These are phyloP conservation scores for Leucocoprinus birnbaumii DNA, from an alignment of 768 basidiomycete genomes.

Conservation along the genomic window DNA sequence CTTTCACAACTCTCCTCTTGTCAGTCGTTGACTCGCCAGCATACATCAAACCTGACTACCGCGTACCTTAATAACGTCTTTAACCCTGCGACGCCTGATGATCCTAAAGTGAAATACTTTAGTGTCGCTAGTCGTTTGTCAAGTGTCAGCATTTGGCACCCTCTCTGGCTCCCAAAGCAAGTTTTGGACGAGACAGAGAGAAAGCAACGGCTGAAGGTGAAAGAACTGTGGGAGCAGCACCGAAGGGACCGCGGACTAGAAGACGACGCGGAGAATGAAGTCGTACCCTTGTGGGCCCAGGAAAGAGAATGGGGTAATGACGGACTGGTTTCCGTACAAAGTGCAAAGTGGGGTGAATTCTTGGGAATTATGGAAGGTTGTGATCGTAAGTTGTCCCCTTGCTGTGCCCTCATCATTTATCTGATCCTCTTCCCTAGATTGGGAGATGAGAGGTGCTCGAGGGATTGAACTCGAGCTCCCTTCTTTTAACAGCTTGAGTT, in stretches of 20 bases:
- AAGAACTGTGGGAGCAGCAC: constrained; percentile 30
- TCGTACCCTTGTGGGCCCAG: constrained; percentile 42
- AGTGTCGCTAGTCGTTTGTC: constrained; percentile 81
- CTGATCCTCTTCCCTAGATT: constrained; percentile 42
- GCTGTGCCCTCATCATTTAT: background rate
- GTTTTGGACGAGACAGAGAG: constrained; percentile 86
- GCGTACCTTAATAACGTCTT: constrained; percentile 75
- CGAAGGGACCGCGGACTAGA: constrained; percentile 20
- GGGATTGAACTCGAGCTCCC: constrained; percentile 69
- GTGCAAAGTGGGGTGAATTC: constrained; percentile 95
- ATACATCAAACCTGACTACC: constrained; percentile 90
- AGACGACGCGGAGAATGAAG: constrained; percentile 9
- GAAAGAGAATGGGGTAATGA: constrained; percentile 81
- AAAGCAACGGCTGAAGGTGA: constrained; percentile 44
- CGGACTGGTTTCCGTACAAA: constrained; percentile 87
- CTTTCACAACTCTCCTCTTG: constrained; percentile 84
- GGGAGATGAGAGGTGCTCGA: constrained; percentile 91
- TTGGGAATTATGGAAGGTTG: constrained; percentile 85
- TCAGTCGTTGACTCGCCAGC: constrained; percentile 94
- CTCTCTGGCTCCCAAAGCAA: constrained; percentile 95
- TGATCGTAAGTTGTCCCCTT: constrained; percentile 77
- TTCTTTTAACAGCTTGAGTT: constrained; percentile 41
- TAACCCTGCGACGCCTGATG: constrained; percentile 80
- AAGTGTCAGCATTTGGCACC: constrained; percentile 78
- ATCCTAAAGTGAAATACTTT: constrained; percentile 85